Conservation (phyloP, 129 eudicot genomes). For the Saussurea involucrata region DNA sequence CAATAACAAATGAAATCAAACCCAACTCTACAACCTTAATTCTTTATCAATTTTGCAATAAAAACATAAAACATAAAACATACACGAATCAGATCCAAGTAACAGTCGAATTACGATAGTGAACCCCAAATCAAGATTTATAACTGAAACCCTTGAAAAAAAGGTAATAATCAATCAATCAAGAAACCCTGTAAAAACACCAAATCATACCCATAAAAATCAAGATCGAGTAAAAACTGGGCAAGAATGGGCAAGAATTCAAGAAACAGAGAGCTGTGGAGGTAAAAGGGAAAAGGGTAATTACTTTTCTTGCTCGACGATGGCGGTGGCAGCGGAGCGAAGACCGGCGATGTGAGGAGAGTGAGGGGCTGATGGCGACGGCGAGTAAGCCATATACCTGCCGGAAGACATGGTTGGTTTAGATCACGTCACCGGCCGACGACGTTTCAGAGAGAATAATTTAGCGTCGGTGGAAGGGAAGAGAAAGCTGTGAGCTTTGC, state of each 20-base stretch:
- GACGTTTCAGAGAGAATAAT: neutral
- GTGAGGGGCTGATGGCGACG: slow-evolving; percentile 55
- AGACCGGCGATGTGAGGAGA: slow-evolving; percentile 41
- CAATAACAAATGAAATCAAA: neutral
- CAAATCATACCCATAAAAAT: neutral
- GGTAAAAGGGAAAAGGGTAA: neutral
- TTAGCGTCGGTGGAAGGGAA: slow-evolving; percentile 36
- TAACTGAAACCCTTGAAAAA: neutral
- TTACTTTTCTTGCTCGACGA: slow-evolving; percentile 43
- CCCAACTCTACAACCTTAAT: neutral
- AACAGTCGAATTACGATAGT: slow-evolving; percentile 4
- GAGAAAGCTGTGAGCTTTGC: slow-evolving; percentile 23
- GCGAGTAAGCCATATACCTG: slow-evolving; percentile 60
- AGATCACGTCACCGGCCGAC: slow-evolving; percentile 12
- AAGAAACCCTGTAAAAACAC: neutral
- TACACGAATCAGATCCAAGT: slow-evolving; percentile 20
- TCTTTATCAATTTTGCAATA: neutral
- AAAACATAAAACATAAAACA: neutral
- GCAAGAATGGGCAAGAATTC: neutral
- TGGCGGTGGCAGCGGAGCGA: slow-evolving; percentile 29
- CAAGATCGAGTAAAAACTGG: slow-evolving; percentile 1
- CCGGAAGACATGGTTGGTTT: slow-evolving; percentile 41
- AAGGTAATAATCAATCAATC: neutral
- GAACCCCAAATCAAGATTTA: neutral
- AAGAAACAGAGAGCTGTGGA: neutral